Evolutionary conservation across 306 rosid genomes (phyloP), one percentile per base, ranked within the genome.

Genomic region (Mimosa pudica): DNA sequence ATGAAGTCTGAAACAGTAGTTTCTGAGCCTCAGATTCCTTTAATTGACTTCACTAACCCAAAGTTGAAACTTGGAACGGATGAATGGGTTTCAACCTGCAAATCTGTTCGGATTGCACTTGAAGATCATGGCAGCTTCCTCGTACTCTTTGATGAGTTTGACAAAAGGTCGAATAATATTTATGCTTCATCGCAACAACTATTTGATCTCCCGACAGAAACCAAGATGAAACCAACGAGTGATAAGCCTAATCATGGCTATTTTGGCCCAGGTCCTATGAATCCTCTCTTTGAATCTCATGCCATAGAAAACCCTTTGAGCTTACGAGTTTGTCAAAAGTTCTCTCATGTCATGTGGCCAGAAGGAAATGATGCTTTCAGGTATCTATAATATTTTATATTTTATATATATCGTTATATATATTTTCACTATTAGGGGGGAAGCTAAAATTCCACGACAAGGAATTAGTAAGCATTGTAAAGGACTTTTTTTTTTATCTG

Each of bases 271-370:
- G 55, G 55, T 10, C 55, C 55, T 12, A 12, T 49, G 55, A 49
- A 49, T 5, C 55, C 55, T 49, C 55, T 49, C 55, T 49, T 49
- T 49, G 55, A 49, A 13, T 49, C 55, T 12, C 55, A 49, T 13
- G 55, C 55, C 55, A 13, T 49, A 3, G 55, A 49, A 6, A 49
- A 49, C 12, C 55, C n/a, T 12, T 68, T 68, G 0, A 67, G 17
- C 42, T 4, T 20, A 10, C 61, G 73, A 60, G 73, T 38, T 20
- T 73, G 80, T 10, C 51, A 74, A 11, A 66, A 78, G 0, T 74
- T 73, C 77, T 4, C 83, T 35, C 14, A 14, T 67, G 14, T 78
- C 13, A 57, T 78, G 77, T 83, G 86, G 86, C 83, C 86, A 1
- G 7, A 14, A 55, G 86, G 83, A 78, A 78, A 83, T 52, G 10